phyloP scores from a whole-genome alignment of 495 filamentous ascomycete genomes.

The Mytilinidion resinicola region DNA sequence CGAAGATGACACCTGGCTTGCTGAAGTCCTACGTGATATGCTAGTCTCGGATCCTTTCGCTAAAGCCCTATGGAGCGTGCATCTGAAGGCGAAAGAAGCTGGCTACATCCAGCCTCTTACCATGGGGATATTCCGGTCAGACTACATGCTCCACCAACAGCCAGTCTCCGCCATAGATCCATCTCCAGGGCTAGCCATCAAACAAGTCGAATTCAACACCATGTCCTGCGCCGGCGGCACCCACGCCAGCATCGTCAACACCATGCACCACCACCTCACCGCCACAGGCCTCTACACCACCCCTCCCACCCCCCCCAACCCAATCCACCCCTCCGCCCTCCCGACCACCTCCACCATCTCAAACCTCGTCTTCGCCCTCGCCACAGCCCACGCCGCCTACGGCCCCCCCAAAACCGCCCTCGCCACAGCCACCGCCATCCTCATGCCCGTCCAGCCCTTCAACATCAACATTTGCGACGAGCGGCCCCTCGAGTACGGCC shows the following conservation, averaged over 20 bases:
- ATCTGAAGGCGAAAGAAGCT: conserved; percentile 9
- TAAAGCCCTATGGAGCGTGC: conserved; percentile 18
- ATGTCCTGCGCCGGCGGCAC: conserved; percentile 24
- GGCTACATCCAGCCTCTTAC: conserved; percentile 12
- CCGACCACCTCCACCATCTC: conserved; percentile 11
- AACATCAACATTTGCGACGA: conserved; percentile 31
- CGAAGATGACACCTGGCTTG: conserved; percentile 21
- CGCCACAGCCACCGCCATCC: conserved; percentile 4
- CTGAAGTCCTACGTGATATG: conserved; percentile 3
- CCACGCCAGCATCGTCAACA: conserved; percentile 15
- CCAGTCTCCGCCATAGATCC: background rate
- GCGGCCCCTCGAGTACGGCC: conserved; percentile 25
- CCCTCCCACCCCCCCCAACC: background rate
- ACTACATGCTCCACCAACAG: conserved; percentile 25
- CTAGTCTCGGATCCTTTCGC: conserved; percentile 13
- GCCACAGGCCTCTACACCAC: background rate
- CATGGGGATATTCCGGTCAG: conserved; percentile 21
- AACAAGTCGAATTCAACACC: conserved; percentile 31
- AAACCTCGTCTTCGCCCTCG: conserved; percentile 6
- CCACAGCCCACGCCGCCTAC: conserved; percentile 12
- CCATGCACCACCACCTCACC: conserved; percentile 23
- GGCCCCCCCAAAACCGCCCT: background rate
- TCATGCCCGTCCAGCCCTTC: conserved; percentile 25
- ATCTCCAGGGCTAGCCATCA: background rate
- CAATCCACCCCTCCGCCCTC: background rate